Base-by-base conservation (phyloP, 2,329 filamentous ascomycete species). In the Colletotrichum costaricense region DNA sequence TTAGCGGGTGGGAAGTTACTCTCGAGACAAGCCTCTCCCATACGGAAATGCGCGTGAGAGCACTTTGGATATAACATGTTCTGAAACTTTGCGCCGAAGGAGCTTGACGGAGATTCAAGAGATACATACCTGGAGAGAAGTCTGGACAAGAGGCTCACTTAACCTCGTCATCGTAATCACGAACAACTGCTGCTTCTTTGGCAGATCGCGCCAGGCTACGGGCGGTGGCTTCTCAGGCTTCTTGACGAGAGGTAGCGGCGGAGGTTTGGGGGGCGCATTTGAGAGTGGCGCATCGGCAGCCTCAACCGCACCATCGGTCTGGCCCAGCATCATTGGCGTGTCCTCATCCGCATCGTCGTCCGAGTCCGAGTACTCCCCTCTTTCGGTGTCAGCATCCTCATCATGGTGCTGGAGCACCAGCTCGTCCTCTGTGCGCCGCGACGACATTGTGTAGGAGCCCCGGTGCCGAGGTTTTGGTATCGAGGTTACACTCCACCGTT, bases 121-220 rank as follows among this genome's bases (percentile, higher is more conserved):
- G n/a, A 14, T 19, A 35, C 62, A 28, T 26, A 73, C 85, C 82
- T 87, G 87, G 9, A 95, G 82, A 14, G 92, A 94, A 1, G 93
- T 95, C 79, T 97, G 93, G 0, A 94, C 93, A 46, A 97, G 85
- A 4, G 95, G 95, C 80, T 97, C 95, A 12, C 93, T 94, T 26
- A 97, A 85, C 33, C 95, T 91, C 9, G 94, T 93, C 57, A 97
- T 84, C 0, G 93, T 95, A 63, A 97, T 87, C 70, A 97, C 92
- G 35, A 92, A 84, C 24, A 97, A 88, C 82, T 97, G 95, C 58
- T 90, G 87, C 81, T 95, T 97, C 71, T 90, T 88, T 0, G 95
- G 95, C 1, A 97, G 85, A 14, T 93, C 91, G 54, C 84, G 84
- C 94, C 94, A 97, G 73, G 91, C 89, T 26, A 93, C 88, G 0